These are phyloP conservation scores for Candida ipomoeae DNA, from an alignment of 805 yeast species.

Conservation along the genomic window DNA sequence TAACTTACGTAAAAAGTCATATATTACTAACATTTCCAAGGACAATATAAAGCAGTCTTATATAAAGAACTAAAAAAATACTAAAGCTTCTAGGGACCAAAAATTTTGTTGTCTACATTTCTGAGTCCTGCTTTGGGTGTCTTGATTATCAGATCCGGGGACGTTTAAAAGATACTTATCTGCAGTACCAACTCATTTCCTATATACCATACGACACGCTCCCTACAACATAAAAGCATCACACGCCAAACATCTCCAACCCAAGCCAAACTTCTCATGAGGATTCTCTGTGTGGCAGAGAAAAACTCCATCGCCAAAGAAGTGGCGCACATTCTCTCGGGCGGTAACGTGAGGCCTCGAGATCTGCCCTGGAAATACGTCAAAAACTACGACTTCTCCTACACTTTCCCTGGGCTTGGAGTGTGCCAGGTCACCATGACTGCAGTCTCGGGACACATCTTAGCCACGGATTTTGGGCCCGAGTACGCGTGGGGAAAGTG, in stretches of 20 bases:
- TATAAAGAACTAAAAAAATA: no score
- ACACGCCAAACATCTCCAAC: not conserved
- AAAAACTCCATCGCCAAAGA: slow-evolving; percentile 92
- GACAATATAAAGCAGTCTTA: no score
- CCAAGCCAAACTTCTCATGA: slow-evolving; percentile 42
- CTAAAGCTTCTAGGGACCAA: no score
- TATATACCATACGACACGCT: not conserved
- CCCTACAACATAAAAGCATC: not conserved
- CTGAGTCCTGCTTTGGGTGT: no score
- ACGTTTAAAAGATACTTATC: not conserved
- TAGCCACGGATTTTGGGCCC: slow-evolving; percentile 59
- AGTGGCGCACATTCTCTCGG: slow-evolving; percentile 70
- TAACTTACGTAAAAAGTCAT: no score
- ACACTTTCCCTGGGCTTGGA: slow-evolving; percentile 59
- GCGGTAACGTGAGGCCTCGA: slow-evolving; percentile 53
- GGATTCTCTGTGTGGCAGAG: slow-evolving; percentile 91
- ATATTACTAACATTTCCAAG: no score
- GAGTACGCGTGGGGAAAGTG: slow-evolving; percentile 64
- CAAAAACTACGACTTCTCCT: slow-evolving; percentile 75
- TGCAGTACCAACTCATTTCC: not conserved
- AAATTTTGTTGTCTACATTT: no score
- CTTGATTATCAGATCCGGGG: no score
- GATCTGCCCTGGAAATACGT: slow-evolving; percentile 56
- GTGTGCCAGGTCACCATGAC: slow-evolving; percentile 84
- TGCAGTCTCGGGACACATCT: slow-evolving; percentile 84